Evolutionary conservation across 176 grass and related monocot species (phyloP).

Genomic region (Carex myosuroides): DNA sequence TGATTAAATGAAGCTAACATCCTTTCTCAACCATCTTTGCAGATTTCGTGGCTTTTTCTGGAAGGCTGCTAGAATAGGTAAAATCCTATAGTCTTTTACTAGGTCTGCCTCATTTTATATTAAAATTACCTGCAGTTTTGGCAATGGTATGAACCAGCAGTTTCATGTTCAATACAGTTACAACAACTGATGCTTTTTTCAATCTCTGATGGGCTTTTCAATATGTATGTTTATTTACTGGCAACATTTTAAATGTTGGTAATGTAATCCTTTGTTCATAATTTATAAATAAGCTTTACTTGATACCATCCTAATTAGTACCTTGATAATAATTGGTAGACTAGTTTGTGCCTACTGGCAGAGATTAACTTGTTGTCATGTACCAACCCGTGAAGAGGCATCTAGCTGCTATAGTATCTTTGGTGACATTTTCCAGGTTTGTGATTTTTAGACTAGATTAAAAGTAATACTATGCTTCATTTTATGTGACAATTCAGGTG

Average conservation of each 20-base stretch:
- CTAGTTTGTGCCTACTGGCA: neutral
- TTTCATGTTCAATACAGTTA: neutral
- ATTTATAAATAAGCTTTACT: neutral
- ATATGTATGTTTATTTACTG: neutral
- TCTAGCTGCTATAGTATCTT: neutral
- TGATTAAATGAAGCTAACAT: neutral
- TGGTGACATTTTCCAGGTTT: neutral
- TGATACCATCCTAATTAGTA: neutral
- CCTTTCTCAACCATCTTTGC: slow-evolving; percentile 2
- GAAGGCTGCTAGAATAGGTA: slow-evolving; percentile 73
- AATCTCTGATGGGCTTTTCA: neutral
- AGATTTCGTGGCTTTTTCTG: slow-evolving; percentile 73
- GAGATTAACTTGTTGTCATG: neutral
- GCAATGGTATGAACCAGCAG: neutral
- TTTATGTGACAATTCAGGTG: slow-evolving; percentile 23
- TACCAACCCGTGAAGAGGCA: neutral
- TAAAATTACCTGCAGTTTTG: neutral
- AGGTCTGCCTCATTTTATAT: neutral
- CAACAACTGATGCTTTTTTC: neutral
- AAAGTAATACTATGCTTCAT: neutral
- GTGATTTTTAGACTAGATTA: neutral
- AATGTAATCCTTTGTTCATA: neutral
- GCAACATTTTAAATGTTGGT: neutral
- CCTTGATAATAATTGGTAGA: neutral
- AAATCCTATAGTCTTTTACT: neutral